Conservation (phyloP, 306 rosid species). For the Castanopsis chinensis region DNA sequence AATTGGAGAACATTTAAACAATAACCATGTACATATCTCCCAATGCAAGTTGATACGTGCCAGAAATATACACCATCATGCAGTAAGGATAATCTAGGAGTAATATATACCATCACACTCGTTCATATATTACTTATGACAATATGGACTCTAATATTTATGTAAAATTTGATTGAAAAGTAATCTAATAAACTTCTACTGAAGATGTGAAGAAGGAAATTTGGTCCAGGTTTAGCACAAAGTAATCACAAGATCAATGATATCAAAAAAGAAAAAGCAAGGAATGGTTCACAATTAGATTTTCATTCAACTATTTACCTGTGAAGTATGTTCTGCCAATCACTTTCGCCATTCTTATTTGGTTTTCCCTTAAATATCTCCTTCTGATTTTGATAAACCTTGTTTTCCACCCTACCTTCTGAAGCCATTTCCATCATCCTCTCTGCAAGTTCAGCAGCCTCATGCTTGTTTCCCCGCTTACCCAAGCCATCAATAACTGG, state of each 20-base stretch:
- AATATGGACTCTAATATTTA: not conserved
- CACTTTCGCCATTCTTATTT: conserved; percentile 35
- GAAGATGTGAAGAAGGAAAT: not conserved
- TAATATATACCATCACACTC: not conserved
- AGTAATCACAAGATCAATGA: conserved; percentile 12
- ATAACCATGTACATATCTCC: not conserved
- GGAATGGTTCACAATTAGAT: conserved; percentile 4
- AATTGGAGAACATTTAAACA: not conserved
- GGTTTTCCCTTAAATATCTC: conserved; percentile 32
- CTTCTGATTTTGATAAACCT: conserved; percentile 33
- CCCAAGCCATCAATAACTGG: conserved; percentile 80
- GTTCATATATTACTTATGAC: not conserved
- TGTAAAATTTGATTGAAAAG: not conserved
- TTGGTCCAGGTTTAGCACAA: conserved; percentile 6
- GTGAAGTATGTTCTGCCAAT: conserved; percentile 77
- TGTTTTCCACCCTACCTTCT: conserved; percentile 42
- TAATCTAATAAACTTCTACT: not conserved
- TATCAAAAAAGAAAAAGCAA: not conserved
- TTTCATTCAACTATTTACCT: conserved; percentile 48
- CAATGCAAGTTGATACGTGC: not conserved
- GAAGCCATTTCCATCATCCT: conserved; percentile 77
- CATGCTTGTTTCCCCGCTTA: conserved; percentile 67
- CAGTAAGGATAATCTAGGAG: not conserved
- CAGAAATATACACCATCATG: not conserved
- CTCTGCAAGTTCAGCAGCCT: conserved; percentile 71